Percentiles rank a stretch among this genome's conserved stretches.
These are phyloP conservation scores for Ampelocalamus luodianensis DNA, from an alignment of 176 grass and related monocot species.

Conservation along the genomic window DNA sequence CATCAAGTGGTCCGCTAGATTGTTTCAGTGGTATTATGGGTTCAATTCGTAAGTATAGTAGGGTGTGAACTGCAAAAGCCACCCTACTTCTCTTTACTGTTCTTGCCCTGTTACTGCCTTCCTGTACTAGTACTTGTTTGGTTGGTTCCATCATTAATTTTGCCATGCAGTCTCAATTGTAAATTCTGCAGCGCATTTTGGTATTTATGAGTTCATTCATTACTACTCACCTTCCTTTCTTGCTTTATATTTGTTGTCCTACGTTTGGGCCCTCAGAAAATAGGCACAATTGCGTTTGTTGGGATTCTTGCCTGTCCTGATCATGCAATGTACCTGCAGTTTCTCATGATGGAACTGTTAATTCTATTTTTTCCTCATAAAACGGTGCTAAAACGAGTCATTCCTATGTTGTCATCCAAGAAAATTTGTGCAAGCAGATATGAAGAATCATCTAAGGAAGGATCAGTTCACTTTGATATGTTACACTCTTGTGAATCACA, in stretches of 20 bases:
- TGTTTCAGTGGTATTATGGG: background rate
- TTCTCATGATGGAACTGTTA: background rate
- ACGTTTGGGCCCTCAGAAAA: background rate
- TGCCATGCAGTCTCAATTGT: background rate
- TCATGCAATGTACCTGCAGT: background rate
- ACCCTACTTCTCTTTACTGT: background rate
- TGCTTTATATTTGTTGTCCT: background rate
- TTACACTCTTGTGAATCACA: background rate
- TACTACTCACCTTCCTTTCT: background rate
- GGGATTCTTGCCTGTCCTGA: background rate
- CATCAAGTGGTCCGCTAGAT: background rate
- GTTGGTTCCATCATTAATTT: conserved; percentile 34
- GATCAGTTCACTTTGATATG: background rate
- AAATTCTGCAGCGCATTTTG: background rate
- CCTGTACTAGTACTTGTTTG: conserved; percentile 27
- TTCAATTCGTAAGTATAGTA: background rate
- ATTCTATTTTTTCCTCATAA: background rate
- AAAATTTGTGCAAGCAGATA: background rate
- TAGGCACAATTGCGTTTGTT: background rate
- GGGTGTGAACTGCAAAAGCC: conserved; percentile 3
- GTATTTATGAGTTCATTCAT: background rate
- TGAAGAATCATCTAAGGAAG: background rate
- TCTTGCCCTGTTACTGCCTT: background rate
- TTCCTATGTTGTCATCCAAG: background rate
- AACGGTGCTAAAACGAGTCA: background rate